Evolutionary conservation across 1,284 basidiomycete genomes (phyloP), one percentile per base, ranked within the genome.

Genomic region (Trametes hirsuta): DNA sequence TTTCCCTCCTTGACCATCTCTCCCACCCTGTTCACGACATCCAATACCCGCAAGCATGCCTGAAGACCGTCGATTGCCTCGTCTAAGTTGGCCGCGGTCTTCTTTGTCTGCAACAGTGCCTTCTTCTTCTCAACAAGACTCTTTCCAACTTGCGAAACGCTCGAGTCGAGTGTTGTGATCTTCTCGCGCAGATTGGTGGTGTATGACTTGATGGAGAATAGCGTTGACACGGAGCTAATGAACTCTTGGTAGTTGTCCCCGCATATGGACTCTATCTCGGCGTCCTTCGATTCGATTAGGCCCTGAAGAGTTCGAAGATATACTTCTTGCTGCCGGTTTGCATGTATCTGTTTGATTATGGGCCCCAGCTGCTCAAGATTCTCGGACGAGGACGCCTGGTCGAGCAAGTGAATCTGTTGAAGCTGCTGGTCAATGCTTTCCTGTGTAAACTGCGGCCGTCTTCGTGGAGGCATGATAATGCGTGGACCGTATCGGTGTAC

Each of bases 211-310:
- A 99, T 95, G 49, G 91, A 93, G 74, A 98, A 90, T 55, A 99
- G 81, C 4, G 95, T 98, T 36, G 95, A 95, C 9, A 98, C 95
- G 8, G 96, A 97, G 22, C 90, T 89, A 24, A 98, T 95, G 72
- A 99, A 99, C 74, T 99, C 97, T 78, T 97, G 94, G 73, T 99
- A 98, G 75, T 98, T 98, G 68, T 92, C 90, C 59, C 90, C 87
- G 76, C 97, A 99, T 76, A 98, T 95, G 61, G 85, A 87, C 78
- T 98, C 94, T 71, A 99, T 99, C 76, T 99, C 96, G 58, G 84
- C 82, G 73, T 99, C 97, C 77, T 98, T 98, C 65, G 94, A 87
- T 69, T 92, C 87, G 51, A 98, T 92, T 69, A 98, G 93, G 18
- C 80, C 82, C 68, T 94, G 91, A 51, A 98, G 81, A 44, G 91